phyloP scores from a whole-genome alignment of 176 grass and related monocot species.

The Raddia distichophylla region DNA sequence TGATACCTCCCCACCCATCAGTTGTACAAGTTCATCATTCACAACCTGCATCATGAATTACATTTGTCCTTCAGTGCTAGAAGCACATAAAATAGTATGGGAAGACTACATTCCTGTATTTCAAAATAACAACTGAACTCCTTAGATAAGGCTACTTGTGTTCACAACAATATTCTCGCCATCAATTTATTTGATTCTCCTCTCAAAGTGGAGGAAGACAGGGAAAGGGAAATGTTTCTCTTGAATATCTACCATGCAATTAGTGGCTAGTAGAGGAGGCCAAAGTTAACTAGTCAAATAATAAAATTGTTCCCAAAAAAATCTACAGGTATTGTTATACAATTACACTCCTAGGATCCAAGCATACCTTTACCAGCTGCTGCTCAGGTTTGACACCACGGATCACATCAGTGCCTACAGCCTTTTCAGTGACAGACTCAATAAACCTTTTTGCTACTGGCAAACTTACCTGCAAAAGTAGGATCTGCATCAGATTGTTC shows the following conservation, averaged over 20 bases:
- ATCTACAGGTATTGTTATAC: neutral
- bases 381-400: constrained; percentile 86
- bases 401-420: constrained; percentile 71
- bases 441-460: constrained; percentile 86
- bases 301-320: neutral
- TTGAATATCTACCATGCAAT: neutral
- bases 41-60: constrained; percentile 65
- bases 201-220: neutral
- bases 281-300: neutral
- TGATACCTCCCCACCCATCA: constrained; percentile 95
- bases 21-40: constrained; percentile 82
- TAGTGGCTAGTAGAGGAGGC: neutral
- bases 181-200: neutral
- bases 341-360: neutral
- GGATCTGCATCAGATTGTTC: neutral
- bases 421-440: constrained; percentile 83
- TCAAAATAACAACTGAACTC: neutral
- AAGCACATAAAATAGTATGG: neutral
- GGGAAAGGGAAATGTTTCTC: neutral
- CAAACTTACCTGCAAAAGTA: constrained; percentile 77
- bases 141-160: constrained; percentile 4
- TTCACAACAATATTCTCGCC: constrained; percentile 1
- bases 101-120: constrained; percentile 13
- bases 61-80: constrained; percentile 10
- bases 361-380: constrained; percentile 89